Percentiles rank a stretch among this genome's conserved stretches.
These are phyloP conservation scores for Chlorella ohadii DNA, from an alignment of 139 green algal genomes.

Conservation along the genomic window DNA sequence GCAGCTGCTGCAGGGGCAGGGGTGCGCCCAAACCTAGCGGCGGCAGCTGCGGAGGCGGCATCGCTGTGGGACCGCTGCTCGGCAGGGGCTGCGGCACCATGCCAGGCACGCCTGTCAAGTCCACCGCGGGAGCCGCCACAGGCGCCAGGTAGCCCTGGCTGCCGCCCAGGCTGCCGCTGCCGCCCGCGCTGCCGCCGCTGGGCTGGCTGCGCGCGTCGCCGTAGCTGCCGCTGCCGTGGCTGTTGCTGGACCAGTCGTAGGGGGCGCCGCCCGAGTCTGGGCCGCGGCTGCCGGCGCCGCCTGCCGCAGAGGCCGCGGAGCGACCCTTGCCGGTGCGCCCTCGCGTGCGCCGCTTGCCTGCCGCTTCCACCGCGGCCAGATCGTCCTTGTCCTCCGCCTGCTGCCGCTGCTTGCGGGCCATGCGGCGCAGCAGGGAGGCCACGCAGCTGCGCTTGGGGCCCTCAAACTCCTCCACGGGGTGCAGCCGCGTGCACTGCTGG, in stretches of 20 bases:
- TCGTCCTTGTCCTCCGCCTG: background rate
- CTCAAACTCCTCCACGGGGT: slow-evolving; percentile 1
- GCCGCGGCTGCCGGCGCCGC: background rate
- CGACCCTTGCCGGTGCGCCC: background rate
- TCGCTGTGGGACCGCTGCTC: background rate
- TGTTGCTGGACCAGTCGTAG: background rate
- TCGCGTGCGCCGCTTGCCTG: background rate
- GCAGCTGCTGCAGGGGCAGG: background rate
- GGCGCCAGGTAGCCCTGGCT: too few relatives aligned
- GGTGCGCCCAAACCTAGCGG: background rate
- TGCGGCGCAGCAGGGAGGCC: slow-evolving; percentile 2
- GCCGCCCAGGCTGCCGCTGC: background rate
- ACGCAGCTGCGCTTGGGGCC: slow-evolving; percentile 6
- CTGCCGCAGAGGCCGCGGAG: background rate
- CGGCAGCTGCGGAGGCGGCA: background rate
- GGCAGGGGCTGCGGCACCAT: background rate
- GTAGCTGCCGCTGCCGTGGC: background rate
- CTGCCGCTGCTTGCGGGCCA: slow-evolving; percentile 15
- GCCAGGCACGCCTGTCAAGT: too few relatives aligned
- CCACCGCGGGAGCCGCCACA: too few relatives aligned
- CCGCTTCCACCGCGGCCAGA: background rate
- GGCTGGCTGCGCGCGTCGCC: background rate
- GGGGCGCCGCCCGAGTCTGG: background rate
- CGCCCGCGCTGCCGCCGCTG: slow-evolving; percentile 1
- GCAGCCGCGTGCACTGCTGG: slow-evolving; percentile 30